Evolutionary conservation across 495 filamentous ascomycete species (phyloP), one percentile per base, ranked within the genome.

Genomic region (Tetracladium marchalianum): DNA sequence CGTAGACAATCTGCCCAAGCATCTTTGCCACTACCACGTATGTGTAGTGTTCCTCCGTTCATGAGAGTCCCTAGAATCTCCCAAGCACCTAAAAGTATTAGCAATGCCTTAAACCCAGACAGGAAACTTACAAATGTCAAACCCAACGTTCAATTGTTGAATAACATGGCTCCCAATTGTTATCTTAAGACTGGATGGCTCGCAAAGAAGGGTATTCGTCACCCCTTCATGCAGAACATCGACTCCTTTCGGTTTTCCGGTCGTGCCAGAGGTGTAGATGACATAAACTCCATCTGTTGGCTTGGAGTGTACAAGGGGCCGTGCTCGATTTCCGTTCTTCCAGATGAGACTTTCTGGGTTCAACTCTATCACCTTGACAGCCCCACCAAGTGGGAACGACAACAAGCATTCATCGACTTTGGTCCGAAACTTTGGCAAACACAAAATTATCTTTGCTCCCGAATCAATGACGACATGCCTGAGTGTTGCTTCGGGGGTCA

Each of bases 251-350:
- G 66, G 64, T 13, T 52, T 58, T n/a, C 66, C 66, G 12, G 66
- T 69, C 3, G 63, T 67, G 8, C 66, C 66, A 7, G 64, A 67
- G 5, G 66, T 69, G 42, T 67, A 69, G 13, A 69, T 67, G 39
- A 69, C 54, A 40, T 67, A 69, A 15, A 58, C 55, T 12, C 62
- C 63, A 46, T 60, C 53, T 27, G 59, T 49, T n/a, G 65, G 37
- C 8, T 51, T 31, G 32, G 59, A 50, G 12, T 34, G 1, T 2
- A 63, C 44, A 0, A 17, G 31, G 0, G 56, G 60, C n/a, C 53
- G 44, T 13, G 13, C 43, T n/a, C 40, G 42, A 24, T 57, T 48
- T 12, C 43, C 46, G 12, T 19, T 15, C 10, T 18, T 17, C 19
- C 12, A n/a, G n/a, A n/a, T n/a, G 11, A 31, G 32, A 19, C 16